These are phyloP conservation scores for Blepharisma stoltei DNA, from an alignment of 73 alveolate species.

Conservation along the genomic window DNA sequence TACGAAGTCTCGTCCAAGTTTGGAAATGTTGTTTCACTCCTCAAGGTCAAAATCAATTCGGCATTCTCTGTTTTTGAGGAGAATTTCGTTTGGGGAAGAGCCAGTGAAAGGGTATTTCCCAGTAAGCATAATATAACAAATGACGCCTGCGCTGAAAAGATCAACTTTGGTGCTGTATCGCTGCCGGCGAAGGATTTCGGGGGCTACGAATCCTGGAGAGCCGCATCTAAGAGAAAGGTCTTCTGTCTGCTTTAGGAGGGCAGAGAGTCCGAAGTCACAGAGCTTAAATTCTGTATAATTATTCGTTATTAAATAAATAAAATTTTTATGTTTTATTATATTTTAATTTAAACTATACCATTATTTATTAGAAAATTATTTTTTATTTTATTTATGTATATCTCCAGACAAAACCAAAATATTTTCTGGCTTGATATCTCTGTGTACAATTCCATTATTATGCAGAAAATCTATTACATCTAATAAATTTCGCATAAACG, in stretches of 20 bases:
- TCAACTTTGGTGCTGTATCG: conserved; percentile 58
- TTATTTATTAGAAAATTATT: too few relatives aligned
- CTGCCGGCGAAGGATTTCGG: conserved; percentile 61
- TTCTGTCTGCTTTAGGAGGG: neutral
- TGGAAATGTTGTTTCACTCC: too few relatives aligned
- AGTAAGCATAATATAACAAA: conserved; percentile 57
- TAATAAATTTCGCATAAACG: conserved; percentile 63
- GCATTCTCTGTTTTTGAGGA: too few relatives aligned
- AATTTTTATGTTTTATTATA: conserved; percentile 37
- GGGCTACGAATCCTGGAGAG: conserved; percentile 70
- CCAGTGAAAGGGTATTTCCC: conserved; percentile 50
- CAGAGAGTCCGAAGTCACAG: conserved; percentile 34
- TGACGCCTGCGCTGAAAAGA: conserved; percentile 64
- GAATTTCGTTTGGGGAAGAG: too few relatives aligned
- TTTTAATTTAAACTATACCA: too few relatives aligned
- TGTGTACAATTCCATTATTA: conserved; percentile 69
- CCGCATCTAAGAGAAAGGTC: conserved; percentile 39
- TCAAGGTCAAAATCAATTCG: too few relatives aligned
- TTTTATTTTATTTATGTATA: too few relatives aligned
- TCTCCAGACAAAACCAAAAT: conserved; percentile 50
- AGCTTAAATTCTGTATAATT: conserved; percentile 14
- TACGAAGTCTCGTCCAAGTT: too few relatives aligned
- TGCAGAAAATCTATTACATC: conserved; percentile 75
- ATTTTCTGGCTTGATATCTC: conserved; percentile 91
- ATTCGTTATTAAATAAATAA: neutral